Conservation (phyloP, 306 rosid genomes). For the peach (Prunus persica) region DNA sequence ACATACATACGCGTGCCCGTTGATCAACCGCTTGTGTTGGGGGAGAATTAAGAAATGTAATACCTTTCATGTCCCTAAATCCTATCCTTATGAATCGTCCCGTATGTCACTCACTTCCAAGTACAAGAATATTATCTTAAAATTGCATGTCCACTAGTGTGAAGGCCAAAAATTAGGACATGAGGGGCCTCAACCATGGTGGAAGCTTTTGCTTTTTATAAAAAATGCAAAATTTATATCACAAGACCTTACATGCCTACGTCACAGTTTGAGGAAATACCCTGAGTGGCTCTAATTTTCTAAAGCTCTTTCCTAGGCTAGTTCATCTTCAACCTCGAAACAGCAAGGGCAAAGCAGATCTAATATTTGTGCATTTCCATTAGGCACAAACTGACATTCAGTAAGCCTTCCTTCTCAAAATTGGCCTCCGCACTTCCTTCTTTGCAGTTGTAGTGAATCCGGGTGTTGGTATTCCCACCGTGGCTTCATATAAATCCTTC, state of each 20-base stretch:
- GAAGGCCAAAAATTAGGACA: not conserved
- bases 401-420: constrained; percentile 80
- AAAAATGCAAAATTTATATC: not conserved
- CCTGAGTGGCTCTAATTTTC: constrained; percentile 24
- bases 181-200: not conserved
- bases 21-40: too few relatives aligned
- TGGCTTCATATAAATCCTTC: constrained; percentile 74
- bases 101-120: not conserved
- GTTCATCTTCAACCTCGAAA: constrained; percentile 18
- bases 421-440: constrained; percentile 68
- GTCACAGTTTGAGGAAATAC: not conserved
- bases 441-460: constrained; percentile 57
- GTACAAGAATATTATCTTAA: not conserved
- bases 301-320: constrained; percentile 32
- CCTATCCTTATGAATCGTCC: not conserved
- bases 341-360: not conserved
- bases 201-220: not conserved
- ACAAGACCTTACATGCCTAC: not conserved
- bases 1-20: not conserved
- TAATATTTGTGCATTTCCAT: constrained; percentile 18
- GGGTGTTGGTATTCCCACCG: constrained; percentile 67
- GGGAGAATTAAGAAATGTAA: too few relatives aligned
- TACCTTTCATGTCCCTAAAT: not conserved
- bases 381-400: constrained; percentile 22
- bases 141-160: not conserved